phyloP scores from a whole-genome alignment of 371 early-diverging fungal species.

The Dichotomocladium elegans region DNA sequence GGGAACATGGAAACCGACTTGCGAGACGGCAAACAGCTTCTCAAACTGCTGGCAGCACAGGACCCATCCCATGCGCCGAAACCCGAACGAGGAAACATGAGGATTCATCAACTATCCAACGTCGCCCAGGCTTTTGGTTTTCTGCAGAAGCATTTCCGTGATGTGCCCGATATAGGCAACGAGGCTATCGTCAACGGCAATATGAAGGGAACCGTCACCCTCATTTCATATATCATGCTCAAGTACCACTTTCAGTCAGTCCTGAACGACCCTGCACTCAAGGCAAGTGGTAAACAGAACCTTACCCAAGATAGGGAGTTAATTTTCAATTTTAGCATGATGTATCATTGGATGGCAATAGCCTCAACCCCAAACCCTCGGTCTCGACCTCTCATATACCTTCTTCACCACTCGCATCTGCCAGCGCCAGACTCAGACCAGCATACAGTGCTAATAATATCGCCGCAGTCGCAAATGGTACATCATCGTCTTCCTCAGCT shows the following conservation, averaged over 20 bases:
- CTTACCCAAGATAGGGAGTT: no score
- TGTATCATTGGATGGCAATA: no score
- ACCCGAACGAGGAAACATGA: constrained; percentile 60
- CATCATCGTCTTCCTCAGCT: background rate
- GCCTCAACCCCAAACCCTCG: no score
- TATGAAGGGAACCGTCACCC: constrained; percentile 75
- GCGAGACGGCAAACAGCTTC: constrained; percentile 57
- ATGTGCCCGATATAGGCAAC: constrained; percentile 72
- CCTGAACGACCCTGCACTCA: constrained; percentile 12
- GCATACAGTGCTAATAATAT: no score
- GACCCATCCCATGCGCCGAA: constrained; percentile 38
- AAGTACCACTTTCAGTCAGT: constrained; percentile 59
- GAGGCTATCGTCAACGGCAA: constrained; percentile 86
- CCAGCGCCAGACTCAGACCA: no score
- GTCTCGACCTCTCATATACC: no score
- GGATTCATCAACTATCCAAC: constrained; percentile 80
- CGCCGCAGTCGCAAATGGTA: background rate
- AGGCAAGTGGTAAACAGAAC: no score
- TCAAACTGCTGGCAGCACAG: constrained; percentile 52
- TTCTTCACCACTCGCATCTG: no score
- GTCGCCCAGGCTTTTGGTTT: constrained; percentile 69
- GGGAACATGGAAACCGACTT: constrained; percentile 52
- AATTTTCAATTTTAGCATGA: no score
- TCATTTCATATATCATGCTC: constrained; percentile 76
- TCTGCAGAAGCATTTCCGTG: constrained; percentile 55